Evolutionary conservation across 768 basidiomycete species (phyloP), one percentile per base, ranked within the genome.

Genomic region (Termitomyces heimii): DNA sequence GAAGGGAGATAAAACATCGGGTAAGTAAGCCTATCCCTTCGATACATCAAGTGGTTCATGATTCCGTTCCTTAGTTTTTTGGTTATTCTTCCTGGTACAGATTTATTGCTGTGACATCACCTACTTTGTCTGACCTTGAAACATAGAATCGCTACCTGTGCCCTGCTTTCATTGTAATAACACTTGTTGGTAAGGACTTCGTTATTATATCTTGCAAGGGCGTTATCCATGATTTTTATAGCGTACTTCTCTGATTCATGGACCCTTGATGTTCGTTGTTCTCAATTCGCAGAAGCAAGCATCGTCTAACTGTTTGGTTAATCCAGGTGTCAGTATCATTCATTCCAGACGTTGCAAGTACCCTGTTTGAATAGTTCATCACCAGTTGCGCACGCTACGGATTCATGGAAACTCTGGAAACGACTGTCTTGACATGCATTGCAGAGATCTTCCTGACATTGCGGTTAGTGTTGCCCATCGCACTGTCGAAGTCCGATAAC

Each of bases 91-190:
- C 9, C 14, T 54, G 57, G 57, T 58, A 44, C 5, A 26, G 1
- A n/a, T n/a, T n/a, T n/a, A n/a, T n/a, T n/a, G n/a, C n/a, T n/a
- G n/a, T n/a, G n/a, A n/a, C n/a, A n/a, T n/a, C n/a, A n/a, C n/a
- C n/a, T n/a, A n/a, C n/a, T n/a, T n/a, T n/a, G n/a, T n/a, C n/a
- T n/a, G n/a, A n/a, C n/a, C n/a, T n/a, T n/a, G n/a, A n/a, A n/a
- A n/a, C 18, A 7, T 28, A 64, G 61, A 62, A 64, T 26, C 63
- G 63, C 22, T 64, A 64, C 34, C 53, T 64, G 34, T 53, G 43
- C n/a, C 54, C 60, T 18, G 20, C 39, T 7, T 55, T 64, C 31
- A 62, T 64, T 13, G 32, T 62, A 16, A 58, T 64, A 1, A 62
- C 63, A 0, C 18, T 60, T 4, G 34, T 60, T 26, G 50, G 63